Base-by-base conservation (phyloP, 2,329 filamentous ascomycete species). In the Botrytis elliptica region DNA sequence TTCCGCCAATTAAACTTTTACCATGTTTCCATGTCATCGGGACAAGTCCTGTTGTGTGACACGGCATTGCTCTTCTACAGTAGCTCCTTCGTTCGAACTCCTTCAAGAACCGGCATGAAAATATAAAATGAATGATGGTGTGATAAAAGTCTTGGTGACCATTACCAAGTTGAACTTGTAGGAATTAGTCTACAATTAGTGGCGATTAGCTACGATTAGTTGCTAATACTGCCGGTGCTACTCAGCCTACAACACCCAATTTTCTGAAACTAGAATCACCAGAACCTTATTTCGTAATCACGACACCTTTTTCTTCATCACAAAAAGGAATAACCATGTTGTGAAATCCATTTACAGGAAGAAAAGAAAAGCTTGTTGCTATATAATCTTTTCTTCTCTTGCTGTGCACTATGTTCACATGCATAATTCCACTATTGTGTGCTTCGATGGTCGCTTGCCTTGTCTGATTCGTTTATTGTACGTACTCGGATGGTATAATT, bases 1-100 rank as follows among this genome's bases (percentile, higher is more conserved):
- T 57, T 57, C 49, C 66, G 36, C 49, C 66, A 57, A 68, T 68
- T 25, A 57, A 68, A 42, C 66, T 42, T 42, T 22, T 29, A 42
- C 38, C 36, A 22, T 29, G 14, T 55, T 29, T 40, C 33, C 25
- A 40, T 22, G 5, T 22, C 36, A 38, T 57, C 65, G 65, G 46
- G 46, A 52, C 16, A 68, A 42, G 38, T 10, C n/a, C 49, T n/a
- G 18, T 18, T 9, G 55, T 57, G 49, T 68, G 36, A 42, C 49
- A 57, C 49, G 49, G 38, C 66, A 57, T 42, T 22, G 36, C 40
- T 55, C 65, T 20, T 40, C 46, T 42, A 55, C 65, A 68, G 46
- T 68, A 55, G 65, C n/a, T 57, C n/a, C 7, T 29, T 57, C n/a
- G 6, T 57, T 57, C 14, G n/a, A 29, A 9, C n/a, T 33, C 22